These are phyloP conservation scores for Mortierella sp. DNA, from an alignment of 371 early-diverging fungal species.

Conservation along the genomic window DNA sequence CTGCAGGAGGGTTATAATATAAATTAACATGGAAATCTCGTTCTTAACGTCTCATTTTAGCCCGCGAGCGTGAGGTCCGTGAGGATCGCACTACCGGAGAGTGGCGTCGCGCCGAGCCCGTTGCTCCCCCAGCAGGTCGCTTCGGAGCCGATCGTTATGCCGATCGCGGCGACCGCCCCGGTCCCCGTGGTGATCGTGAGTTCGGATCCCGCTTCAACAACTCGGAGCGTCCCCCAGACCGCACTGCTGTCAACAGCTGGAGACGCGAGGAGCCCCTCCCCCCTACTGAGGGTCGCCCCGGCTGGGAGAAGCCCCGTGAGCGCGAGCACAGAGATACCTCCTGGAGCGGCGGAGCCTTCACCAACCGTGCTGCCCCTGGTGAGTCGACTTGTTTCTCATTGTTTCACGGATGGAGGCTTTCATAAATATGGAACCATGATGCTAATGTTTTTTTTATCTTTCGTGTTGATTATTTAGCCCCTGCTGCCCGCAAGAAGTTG, in stretches of 20 bases:
- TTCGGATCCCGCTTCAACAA: constrained; percentile 59
- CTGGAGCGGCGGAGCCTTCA: constrained; percentile 35
- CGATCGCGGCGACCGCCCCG: constrained; percentile 50
- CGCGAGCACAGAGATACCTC: constrained; percentile 36
- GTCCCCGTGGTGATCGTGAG: constrained; percentile 63
- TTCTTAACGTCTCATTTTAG: constrained; percentile 15
- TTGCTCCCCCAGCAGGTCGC: constrained; percentile 37
- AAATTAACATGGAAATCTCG: neutral
- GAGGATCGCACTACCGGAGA: constrained; percentile 61
- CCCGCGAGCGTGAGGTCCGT: constrained; percentile 57
- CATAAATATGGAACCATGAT: neutral
- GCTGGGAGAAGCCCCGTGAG: constrained; percentile 57
- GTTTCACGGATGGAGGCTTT: neutral
- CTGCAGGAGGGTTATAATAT: neutral
- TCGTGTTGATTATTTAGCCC: constrained; percentile 7
- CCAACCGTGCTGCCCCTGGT: constrained; percentile 47
- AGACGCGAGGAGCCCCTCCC: constrained; percentile 62
- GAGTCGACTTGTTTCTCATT: neutral
- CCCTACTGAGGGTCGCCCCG: constrained; percentile 42
- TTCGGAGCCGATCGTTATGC: constrained; percentile 51
- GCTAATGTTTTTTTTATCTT: neutral
- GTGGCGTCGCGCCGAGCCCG: constrained; percentile 64
- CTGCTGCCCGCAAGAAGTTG: constrained; percentile 65
- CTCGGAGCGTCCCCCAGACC: constrained; percentile 61
- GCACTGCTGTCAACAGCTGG: constrained; percentile 67